Evolutionary conservation across 83 land plant species (phyloP), one percentile per base, ranked within the genome.

Genomic region (Picea abies): DNA sequence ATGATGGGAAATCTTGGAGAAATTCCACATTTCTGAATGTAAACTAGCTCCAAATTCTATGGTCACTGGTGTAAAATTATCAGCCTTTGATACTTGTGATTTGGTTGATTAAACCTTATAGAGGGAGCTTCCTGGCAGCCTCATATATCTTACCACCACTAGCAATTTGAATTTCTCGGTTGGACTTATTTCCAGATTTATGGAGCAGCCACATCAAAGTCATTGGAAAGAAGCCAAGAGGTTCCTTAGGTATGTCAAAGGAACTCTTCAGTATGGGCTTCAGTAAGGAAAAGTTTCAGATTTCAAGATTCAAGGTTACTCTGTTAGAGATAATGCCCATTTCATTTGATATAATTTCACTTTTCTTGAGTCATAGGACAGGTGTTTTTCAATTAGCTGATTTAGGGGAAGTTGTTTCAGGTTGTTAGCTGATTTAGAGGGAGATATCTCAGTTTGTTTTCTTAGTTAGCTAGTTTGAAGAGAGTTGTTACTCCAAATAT

Each of bases 151-250:
- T 26, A 76, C 66, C 49, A 37, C 66, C 58, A 76, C 84, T 49
- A n/a, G 85, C 16, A 22, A 84, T 62, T 26, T 84, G 20, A 65
- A 22, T 15, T 84, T 62, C 63, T 19, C 19, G 5, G 35, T 84
- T 4, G 3, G 75, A 52, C 22, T 67, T 26, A n/a, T 84, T 19
- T 63, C 5, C 41, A 20, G 23, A 35, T 79, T 15, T 52, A 82
- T 32, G 26, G 23, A 78, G 14, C 20, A 80, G 14, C 58, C 84
- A 66, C 12, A 22, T 56, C 20, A 25, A 12, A 25, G 26, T 35
- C 84, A 82, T 78, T 82, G n/a, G 58, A 63, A 63, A 39, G 84
- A 25, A 22, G 62, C 56, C n/a, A 84, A 84, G 56, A 64, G 85
- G 72, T 26, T 84, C 8, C 56, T 80, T 17, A 80, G 73, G 72